phyloP scores from a whole-genome alignment of 306 rosid genomes.

The Begonia peltatifolia region DNA sequence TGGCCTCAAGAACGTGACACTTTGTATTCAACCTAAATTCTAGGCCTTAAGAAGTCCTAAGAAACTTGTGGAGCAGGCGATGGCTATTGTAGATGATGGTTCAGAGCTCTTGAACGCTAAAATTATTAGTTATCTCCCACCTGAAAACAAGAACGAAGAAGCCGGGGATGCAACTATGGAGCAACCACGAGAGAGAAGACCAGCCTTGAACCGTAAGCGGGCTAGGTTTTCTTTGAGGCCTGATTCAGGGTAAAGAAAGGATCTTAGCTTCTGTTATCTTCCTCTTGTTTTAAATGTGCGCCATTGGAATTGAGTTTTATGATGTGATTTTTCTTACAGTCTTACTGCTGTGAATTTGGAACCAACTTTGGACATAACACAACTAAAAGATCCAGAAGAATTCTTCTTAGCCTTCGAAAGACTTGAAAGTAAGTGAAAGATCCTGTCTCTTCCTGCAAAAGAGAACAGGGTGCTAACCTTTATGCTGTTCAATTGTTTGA shows the following conservation, averaged over 20 bases:
- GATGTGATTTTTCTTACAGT: conserved; percentile 20
- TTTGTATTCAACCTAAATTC: background rate
- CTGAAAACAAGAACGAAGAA: conserved; percentile 11
- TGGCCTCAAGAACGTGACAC: too few relatives aligned
- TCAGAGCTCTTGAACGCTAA: conserved; percentile 17
- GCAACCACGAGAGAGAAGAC: conserved; percentile 45
- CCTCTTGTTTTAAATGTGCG: too few relatives aligned
- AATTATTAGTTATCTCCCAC: conserved; percentile 3
- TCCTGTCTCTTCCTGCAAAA: conserved; percentile 5
- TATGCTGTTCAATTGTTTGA: too few relatives aligned
- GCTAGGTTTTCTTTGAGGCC: conserved; percentile 54
- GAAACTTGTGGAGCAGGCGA: conserved; percentile 30
- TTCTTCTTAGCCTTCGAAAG: conserved; percentile 54
- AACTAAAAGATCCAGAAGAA: conserved; percentile 43
- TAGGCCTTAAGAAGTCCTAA: conserved; percentile 41
- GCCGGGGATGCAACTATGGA: conserved; percentile 22
- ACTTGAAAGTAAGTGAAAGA: conserved; percentile 39
- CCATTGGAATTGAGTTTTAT: background rate
- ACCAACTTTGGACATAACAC: conserved; percentile 33
- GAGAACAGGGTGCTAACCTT: background rate
- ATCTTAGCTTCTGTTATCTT: too few relatives aligned
- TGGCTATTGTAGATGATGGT: conserved; percentile 19
- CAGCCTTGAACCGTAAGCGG: conserved; percentile 55
- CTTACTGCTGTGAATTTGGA: conserved; percentile 34
- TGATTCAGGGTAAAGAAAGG: conserved; percentile 23